Base-by-base conservation (phyloP, 2,329 filamentous ascomycete species). In the Pseudodiploospora longispora region DNA sequence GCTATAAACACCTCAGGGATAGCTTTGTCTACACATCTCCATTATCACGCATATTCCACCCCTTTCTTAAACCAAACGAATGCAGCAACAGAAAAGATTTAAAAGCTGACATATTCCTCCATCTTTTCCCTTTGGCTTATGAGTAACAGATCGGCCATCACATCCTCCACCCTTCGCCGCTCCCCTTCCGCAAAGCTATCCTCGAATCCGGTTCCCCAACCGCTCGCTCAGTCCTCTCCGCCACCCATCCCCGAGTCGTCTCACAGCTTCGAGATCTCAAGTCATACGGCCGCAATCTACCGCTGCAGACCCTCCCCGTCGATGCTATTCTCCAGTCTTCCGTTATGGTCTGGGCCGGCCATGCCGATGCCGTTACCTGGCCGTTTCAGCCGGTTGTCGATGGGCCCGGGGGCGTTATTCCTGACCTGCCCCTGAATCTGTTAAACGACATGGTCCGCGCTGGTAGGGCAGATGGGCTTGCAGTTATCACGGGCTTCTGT, bases 321-420 rank as follows among this genome's bases (percentile, higher is more conserved):
- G 52, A 64, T 1, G 62, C 62, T 27, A 69, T 87, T 10, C 69
- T 70, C 41, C 52, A 60, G 57, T 75, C 75, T 8, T 69, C 67
- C 6, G 58, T 65, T 38, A 36, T 44, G 5, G 63, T 78, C 30
- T 79, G 68, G 64, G 50, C 59, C 7, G 59, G 58, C 38, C 70
- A 72, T 53, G 57, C 60, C n/a, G 50, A 55, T 4, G 65, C 62
- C 6, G 62, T 79, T 6, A 67, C 69, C 29, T 81, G 77, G 77
- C 69, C 84, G 1, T 87, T 85, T 63, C 83, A 86, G 53, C 83
- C 83, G 6, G 77, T 82, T 32, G 75, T 87, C 45, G 82, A 85
- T 54, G 73, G 74, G 1, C 55, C 59, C 10, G 62, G 59, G 4
- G 71, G 75, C 9, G 59, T 82, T 10, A 78, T 87, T 42, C 68